Conservation (phyloP, 1,284 basidiomycete species). For the Irpex sp. region DNA sequence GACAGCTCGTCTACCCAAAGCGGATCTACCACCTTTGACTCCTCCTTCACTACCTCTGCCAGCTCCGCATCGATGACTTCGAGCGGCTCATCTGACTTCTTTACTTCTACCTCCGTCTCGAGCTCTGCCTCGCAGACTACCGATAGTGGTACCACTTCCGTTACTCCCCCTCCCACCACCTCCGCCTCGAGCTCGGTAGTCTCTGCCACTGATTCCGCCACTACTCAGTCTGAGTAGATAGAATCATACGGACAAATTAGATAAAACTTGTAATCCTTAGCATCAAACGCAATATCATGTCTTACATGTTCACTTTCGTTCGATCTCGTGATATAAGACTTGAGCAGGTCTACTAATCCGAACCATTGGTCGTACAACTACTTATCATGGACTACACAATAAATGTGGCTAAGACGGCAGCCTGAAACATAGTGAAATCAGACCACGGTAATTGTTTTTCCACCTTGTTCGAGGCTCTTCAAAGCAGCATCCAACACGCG, state of each 20-base stretch:
- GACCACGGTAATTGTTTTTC: neutral
- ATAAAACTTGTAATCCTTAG: no score
- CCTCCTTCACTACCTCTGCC: neutral
- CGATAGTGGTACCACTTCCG: neutral
- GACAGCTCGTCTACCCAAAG: neutral
- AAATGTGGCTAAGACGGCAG: no score
- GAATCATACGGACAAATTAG: neutral
- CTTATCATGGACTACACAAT: no score
- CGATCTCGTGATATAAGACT: no score
- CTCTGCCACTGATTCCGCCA: neutral
- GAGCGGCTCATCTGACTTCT: neutral
- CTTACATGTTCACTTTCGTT: no score
- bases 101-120: neutral
- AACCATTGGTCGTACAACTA: no score
- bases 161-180: neutral
- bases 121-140: neutral
- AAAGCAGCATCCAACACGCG: slow-evolving; percentile 10
- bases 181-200: neutral
- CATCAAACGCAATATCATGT: no score
- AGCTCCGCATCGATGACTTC: neutral
- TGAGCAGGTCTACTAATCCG: no score
- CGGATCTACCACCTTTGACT: neutral
- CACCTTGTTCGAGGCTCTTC: slow-evolving; percentile 1
- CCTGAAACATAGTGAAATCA: no score
- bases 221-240: neutral